phyloP scores from a whole-genome alignment of 371 early-diverging fungal species.

The Smittium mucronatum region DNA sequence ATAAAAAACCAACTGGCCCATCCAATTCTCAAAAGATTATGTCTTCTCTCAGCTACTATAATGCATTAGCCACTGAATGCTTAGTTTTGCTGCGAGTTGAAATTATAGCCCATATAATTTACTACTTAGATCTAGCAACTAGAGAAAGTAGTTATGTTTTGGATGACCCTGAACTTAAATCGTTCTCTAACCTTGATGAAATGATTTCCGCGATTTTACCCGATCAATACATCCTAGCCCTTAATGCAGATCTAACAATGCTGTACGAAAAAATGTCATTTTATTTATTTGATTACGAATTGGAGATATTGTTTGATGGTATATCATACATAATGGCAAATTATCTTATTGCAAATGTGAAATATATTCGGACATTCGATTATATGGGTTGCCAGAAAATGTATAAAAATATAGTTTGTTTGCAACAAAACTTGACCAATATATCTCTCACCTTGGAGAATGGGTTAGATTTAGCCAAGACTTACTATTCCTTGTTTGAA shows the following conservation, averaged over 20 bases:
- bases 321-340: constrained; percentile 60
- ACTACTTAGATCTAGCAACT: constrained; percentile 76
- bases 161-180: constrained; percentile 37
- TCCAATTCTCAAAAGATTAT: constrained; percentile 24
- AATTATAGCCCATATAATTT: constrained; percentile 71
- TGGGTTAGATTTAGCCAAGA: constrained; percentile 52
- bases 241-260: constrained; percentile 63
- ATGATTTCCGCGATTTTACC: constrained; percentile 51
- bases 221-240: constrained; percentile 67
- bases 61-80: constrained; percentile 62
- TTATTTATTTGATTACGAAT: constrained; percentile 48
- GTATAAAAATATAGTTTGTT: constrained; percentile 62
- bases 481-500: constrained; percentile 58
- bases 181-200: constrained; percentile 47
- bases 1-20: constrained; percentile 53
- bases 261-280: constrained; percentile 56
- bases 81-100: constrained; percentile 71
- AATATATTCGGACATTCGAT: constrained; percentile 60
- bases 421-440: constrained; percentile 78
- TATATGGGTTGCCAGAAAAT: constrained; percentile 61
- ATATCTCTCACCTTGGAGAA: constrained; percentile 51
- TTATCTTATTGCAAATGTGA: constrained; percentile 53
- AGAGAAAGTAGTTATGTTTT: constrained; percentile 49
- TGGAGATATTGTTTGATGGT: constrained; percentile 65
- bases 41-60: constrained; percentile 42